Percentiles rank a stretch among this genome's conserved stretches.
phyloP scores from a whole-genome alignment of 352 stramenopile species.

The Pythium folliculosum region DNA sequence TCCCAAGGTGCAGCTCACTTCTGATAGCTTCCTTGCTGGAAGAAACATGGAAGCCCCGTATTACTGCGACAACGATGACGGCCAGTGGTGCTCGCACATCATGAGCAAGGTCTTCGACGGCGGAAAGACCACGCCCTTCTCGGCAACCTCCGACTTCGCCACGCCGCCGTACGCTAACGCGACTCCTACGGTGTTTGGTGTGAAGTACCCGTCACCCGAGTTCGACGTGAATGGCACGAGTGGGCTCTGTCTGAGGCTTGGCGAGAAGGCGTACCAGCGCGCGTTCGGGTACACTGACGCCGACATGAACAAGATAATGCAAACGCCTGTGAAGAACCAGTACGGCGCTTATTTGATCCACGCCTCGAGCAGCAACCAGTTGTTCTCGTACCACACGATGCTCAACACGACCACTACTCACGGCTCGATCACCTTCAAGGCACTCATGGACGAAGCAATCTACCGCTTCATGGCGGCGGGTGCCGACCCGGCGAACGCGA shows the following conservation, averaged over 20 bases:
- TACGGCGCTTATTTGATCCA: constrained; percentile 58
- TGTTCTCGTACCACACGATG: constrained; percentile 65
- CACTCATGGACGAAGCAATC: constrained; percentile 59
- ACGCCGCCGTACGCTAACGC: constrained; percentile 38
- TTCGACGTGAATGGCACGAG: constrained; percentile 36
- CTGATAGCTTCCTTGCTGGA: constrained; percentile 36
- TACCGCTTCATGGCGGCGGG: constrained; percentile 41
- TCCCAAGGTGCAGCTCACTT: constrained; percentile 38
- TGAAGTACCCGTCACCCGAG: constrained; percentile 31
- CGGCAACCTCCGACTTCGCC: constrained; percentile 28
- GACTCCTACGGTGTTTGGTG: constrained; percentile 47
- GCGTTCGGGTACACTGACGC: constrained; percentile 28
- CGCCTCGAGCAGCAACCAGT: constrained; percentile 33
- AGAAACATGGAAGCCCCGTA: constrained; percentile 43
- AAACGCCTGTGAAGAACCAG: constrained; percentile 39
- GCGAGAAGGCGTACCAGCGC: constrained; percentile 40
- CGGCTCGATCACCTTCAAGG: constrained; percentile 53
- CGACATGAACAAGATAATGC: not conserved
- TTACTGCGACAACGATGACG: constrained; percentile 46
- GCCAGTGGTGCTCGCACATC: constrained; percentile 50
- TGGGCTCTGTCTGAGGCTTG: constrained; percentile 36
- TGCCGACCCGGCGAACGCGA: constrained; percentile 17
- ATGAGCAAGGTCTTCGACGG: constrained; percentile 39
- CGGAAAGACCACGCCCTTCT: constrained; percentile 33
- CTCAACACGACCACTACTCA: constrained; percentile 58